Conservation (phyloP, 2,329 filamentous ascomycete species). For the Fusarium graminum region DNA sequence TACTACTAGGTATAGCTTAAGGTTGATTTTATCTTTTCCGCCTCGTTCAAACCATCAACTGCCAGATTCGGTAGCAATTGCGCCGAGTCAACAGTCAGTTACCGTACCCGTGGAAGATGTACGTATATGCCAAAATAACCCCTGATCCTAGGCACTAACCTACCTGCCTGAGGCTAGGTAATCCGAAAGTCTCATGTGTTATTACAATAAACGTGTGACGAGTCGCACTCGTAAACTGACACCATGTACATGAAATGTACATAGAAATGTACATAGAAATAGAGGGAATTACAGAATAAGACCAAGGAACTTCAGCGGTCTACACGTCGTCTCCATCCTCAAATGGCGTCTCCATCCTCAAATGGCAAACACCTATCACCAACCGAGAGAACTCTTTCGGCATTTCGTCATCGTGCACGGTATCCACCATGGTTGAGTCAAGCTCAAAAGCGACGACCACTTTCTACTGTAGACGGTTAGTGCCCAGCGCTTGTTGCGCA, state of each 20-base stretch:
- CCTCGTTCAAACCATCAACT: slow-evolving; percentile 25
- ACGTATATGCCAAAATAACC: background rate
- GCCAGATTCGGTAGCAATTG: slow-evolving; percentile 29
- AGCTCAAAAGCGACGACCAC: slow-evolving; percentile 12
- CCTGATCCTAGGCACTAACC: background rate
- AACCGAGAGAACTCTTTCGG: slow-evolving; percentile 24
- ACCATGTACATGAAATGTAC: too few species aligned
- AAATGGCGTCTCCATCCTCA: background rate
- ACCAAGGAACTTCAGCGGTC: slow-evolving; percentile 8
- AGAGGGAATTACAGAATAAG: background rate
- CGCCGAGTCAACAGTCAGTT: slow-evolving; percentile 30
- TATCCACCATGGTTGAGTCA: slow-evolving; percentile 23
- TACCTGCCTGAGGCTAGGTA: background rate
- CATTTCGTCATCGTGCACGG: slow-evolving; percentile 38
- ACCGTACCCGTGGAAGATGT: slow-evolving; percentile 1
- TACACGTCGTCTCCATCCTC: background rate
- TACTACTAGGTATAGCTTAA: slow-evolving; percentile 14
- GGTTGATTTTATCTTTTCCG: slow-evolving; percentile 22
- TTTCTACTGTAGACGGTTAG: slow-evolving; percentile 22
- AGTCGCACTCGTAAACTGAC: background rate
- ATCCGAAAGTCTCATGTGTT: background rate
- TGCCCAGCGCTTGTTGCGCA: slow-evolving; percentile 32
- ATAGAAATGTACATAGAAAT: background rate
- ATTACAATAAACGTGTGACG: background rate
- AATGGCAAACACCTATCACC: slow-evolving; percentile 18